phyloP scores from a whole-genome alignment of 1,284 basidiomycete genomes.

The Calocybe gambosa region DNA sequence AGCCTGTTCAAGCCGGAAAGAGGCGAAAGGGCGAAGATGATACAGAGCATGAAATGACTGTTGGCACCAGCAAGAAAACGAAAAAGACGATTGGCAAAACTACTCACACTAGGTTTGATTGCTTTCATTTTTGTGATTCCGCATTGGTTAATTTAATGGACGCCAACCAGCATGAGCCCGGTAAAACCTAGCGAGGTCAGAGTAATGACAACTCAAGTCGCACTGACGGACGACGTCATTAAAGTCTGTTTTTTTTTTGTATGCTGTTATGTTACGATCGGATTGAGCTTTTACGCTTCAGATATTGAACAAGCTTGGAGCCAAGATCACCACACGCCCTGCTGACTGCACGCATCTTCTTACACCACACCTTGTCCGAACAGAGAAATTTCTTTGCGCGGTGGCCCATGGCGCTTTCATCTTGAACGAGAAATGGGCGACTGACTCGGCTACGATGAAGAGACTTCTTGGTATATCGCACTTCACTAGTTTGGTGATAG shows the following conservation, averaged over 20 bases:
- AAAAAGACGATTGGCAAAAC: conserved; percentile 6
- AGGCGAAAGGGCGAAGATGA: conserved; percentile 19
- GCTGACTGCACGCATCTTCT: conserved; percentile 74
- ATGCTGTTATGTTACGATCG: conserved; percentile 5
- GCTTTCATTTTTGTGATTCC: not conserved
- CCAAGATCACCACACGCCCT: conserved; percentile 52
- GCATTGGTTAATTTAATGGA: not conserved
- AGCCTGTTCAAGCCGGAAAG: conserved; percentile 15
- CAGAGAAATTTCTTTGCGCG: conserved; percentile 79
- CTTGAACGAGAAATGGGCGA: conserved; percentile 63
- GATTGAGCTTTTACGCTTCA: conserved; percentile 21
- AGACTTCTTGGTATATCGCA: conserved; percentile 56
- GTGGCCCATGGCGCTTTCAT: conserved; percentile 57
- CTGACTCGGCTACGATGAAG: conserved; percentile 47
- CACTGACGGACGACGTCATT: conserved; percentile 44
- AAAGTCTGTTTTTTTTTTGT: conserved; percentile 35
- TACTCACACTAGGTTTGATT: conserved; percentile 9
- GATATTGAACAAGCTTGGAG: conserved; percentile 58
- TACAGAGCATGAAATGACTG: conserved; percentile 1
- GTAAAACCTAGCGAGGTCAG: conserved; percentile 24
- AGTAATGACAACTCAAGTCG: conserved; percentile 58
- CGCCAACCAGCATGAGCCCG: conserved; percentile 1
- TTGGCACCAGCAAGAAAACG: conserved; percentile 6
- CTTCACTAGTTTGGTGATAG: too few species aligned
- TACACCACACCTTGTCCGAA: conserved; percentile 60